phyloP scores from a whole-genome alignment of 345 rosid species.

The Gossypium bickii region DNA sequence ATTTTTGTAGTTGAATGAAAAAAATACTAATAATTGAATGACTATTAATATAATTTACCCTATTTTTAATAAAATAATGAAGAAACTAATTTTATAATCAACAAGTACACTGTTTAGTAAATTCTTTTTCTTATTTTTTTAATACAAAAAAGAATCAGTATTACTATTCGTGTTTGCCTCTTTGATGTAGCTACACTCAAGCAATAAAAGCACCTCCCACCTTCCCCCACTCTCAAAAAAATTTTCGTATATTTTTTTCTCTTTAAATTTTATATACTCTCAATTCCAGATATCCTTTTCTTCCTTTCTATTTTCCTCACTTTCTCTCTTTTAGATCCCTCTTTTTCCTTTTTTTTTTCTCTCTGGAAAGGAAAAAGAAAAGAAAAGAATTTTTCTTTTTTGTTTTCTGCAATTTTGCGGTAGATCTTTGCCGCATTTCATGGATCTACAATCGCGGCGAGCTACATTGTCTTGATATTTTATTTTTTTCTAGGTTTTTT shows the following conservation, averaged over 20 bases:
- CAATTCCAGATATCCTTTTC: background rate
- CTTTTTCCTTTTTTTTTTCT: background rate
- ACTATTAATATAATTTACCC: too few relatives aligned
- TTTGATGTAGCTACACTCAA: constrained; percentile 15
- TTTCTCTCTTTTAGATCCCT: background rate
- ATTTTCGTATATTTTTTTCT: background rate
- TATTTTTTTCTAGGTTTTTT: constrained; percentile 55
- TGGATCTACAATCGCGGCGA: constrained; percentile 49
- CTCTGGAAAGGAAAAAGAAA: background rate
- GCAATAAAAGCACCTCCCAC: constrained; percentile 26
- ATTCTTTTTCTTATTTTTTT: too few relatives aligned
- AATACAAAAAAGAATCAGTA: background rate
- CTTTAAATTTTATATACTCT: background rate
- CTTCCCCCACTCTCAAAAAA: background rate
- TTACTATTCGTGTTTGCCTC: background rate
- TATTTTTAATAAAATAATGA: too few relatives aligned
- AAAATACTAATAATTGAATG: too few relatives aligned
- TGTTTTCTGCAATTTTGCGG: background rate
- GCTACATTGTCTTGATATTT: constrained; percentile 26
- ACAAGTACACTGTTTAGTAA: background rate
- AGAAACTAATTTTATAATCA: background rate
- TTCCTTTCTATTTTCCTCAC: background rate
- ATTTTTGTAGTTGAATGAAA: too few relatives aligned
- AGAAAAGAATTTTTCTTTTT: background rate
- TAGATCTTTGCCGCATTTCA: constrained; percentile 51